Percentiles rank a stretch among this genome's conserved stretches.
These are phyloP conservation scores for Salix suchowensis DNA, from an alignment of 345 rosid genomes.

Conservation along the genomic window DNA sequence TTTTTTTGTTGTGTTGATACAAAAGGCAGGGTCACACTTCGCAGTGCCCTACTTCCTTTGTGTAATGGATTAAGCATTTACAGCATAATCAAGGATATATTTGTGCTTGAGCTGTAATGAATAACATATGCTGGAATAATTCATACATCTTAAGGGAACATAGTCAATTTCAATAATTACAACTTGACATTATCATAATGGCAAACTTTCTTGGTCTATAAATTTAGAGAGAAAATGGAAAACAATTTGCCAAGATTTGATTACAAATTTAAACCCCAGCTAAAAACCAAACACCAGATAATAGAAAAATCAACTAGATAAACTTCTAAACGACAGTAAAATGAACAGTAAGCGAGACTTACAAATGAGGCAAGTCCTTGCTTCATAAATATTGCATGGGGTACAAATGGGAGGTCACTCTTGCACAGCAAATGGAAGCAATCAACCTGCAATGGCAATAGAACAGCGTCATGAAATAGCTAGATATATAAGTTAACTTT, in stretches of 20 bases:
- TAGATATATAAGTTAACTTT: background rate
- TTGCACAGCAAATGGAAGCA: slow-evolving; percentile 97
- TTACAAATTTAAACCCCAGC: background rate
- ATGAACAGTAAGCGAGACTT: slow-evolving; percentile 22
- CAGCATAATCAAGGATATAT: background rate
- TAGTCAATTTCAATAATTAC: background rate
- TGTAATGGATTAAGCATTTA: background rate
- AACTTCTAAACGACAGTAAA: background rate
- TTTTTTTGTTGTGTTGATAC: background rate
- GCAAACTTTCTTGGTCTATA: background rate
- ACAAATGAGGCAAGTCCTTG: slow-evolving; percentile 95
- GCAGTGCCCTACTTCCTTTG: background rate
- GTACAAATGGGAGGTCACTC: slow-evolving; percentile 89
- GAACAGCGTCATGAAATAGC: background rate
- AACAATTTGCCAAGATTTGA: background rate
- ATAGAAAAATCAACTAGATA: slow-evolving; percentile 8
- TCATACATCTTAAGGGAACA: background rate
- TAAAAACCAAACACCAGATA: background rate
- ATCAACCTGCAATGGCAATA: slow-evolving; percentile 63
- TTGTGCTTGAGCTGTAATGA: background rate
- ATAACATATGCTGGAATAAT: background rate
- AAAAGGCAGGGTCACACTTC: background rate
- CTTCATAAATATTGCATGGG: slow-evolving; percentile 69
- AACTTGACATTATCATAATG: background rate
- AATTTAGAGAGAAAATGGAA: background rate